phyloP scores from a whole-genome alignment of 2,329 filamentous ascomycete species.

The Fusarium anguioides region DNA sequence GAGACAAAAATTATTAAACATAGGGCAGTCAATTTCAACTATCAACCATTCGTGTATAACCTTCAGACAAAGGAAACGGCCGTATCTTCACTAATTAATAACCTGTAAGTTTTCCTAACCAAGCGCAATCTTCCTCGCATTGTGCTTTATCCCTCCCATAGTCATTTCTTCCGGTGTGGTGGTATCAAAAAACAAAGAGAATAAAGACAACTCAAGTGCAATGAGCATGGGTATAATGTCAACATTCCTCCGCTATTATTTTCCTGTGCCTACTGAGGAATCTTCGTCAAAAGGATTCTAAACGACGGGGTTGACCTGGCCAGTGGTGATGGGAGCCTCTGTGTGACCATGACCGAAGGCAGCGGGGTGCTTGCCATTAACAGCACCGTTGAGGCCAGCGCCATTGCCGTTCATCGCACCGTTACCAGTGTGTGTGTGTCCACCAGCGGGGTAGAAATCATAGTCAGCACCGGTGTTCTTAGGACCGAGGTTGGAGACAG shows the following conservation, averaged over 20 bases:
- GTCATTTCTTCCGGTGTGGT: constrained; percentile 38
- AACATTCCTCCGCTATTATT: constrained; percentile 20
- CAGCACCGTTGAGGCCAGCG: constrained; percentile 16
- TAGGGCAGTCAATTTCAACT: constrained; percentile 36
- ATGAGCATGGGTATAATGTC: constrained; percentile 43
- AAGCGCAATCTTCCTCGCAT: constrained; percentile 18
- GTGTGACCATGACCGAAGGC: constrained; percentile 17
- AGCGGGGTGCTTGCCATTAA: constrained; percentile 31
- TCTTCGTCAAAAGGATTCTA: constrained; percentile 23
- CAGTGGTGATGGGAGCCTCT: constrained; percentile 17
- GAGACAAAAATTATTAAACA: background rate
- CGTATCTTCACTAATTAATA: constrained; percentile 26
- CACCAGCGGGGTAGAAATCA: constrained; percentile 29
- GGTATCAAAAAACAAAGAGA: constrained; percentile 40
- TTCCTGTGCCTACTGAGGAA: background rate
- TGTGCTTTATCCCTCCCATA: constrained; percentile 18
- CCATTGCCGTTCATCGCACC: constrained; percentile 29
- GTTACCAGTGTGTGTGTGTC: constrained; percentile 23
- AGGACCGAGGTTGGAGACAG: constrained; percentile 21
- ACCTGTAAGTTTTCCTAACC: constrained; percentile 18
- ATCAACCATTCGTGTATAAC: constrained; percentile 28
- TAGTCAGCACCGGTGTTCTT: constrained; percentile 26
- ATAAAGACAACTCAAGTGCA: constrained; percentile 27
- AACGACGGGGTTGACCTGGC: constrained; percentile 35
- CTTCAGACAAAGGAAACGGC: constrained; percentile 37